A percentile compares a stretch with the other conserved stretches of the same genome.
phyloP scores from a whole-genome alignment of 1,284 basidiomycete species.

The Moesziomyces aphidis region DNA sequence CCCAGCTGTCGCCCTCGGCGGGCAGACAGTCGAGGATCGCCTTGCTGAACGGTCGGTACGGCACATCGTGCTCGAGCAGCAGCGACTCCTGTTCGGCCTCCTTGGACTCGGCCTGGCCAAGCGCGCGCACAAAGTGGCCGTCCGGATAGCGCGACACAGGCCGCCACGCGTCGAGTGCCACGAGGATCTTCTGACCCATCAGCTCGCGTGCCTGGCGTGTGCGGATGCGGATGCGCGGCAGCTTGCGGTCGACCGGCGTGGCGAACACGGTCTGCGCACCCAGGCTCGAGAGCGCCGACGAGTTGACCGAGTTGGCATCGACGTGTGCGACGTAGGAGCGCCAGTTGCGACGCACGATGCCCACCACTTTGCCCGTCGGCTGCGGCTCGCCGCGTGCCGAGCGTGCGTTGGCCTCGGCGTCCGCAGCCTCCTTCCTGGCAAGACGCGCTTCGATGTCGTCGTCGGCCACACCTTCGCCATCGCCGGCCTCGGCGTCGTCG shows the following conservation, averaged over 20 bases:
- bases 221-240: constrained; percentile 92
- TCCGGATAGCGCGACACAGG: constrained; percentile 89
- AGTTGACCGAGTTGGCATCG: constrained; percentile 84
- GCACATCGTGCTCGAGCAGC: constrained; percentile 94
- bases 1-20: constrained; percentile 88
- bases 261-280: constrained; percentile 94
- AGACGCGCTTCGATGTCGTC: constrained; percentile 66
- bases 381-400: constrained; percentile 75
- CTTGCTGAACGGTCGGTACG: constrained; percentile 94
- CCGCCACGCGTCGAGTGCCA: constrained; percentile 94
- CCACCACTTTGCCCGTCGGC: constrained; percentile 91
- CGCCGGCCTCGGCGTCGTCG: constrained; percentile 78
- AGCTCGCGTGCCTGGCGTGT: constrained; percentile 92
- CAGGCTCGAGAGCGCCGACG: constrained; percentile 78
- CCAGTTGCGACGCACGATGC: constrained; percentile 95
- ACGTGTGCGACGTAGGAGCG: constrained; percentile 92
- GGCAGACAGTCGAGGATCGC: constrained; percentile 94
- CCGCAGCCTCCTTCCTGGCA: constrained; percentile 53
- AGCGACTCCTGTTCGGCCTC: constrained; percentile 96
- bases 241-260: constrained; percentile 88
- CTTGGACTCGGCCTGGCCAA: constrained; percentile 91
- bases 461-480: constrained; percentile 70
- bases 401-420: constrained; percentile 67
- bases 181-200: constrained; percentile 92
- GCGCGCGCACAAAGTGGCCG: constrained; percentile 93